Conservation (phyloP, 192 early-diverging fungal species). For the Coemansia guatemalensis region DNA sequence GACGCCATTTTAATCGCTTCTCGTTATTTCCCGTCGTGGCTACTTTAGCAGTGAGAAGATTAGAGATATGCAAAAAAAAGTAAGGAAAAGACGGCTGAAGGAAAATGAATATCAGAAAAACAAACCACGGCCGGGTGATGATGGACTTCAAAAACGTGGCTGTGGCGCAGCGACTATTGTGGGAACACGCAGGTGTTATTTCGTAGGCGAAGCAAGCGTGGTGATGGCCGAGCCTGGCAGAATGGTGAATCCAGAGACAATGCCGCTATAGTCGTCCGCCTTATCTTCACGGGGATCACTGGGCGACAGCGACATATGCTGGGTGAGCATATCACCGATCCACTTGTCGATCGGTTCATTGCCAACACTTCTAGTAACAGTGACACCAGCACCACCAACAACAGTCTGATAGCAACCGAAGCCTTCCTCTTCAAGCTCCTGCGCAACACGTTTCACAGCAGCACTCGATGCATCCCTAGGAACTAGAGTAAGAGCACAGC, state of each 20-base stretch:
- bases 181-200: no score
- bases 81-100: not conserved
- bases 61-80: not conserved
- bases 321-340: conserved; percentile 7
- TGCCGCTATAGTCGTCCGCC: conserved; percentile 3
- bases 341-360: conserved; percentile 20
- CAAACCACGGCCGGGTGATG: no score
- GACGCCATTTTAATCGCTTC: no score
- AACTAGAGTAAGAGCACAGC: conserved; percentile 85
- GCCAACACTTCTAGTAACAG: conserved; percentile 24
- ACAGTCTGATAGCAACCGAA: conserved; percentile 71
- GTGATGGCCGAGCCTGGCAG: conserved; percentile 19
- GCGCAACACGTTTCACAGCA: conserved; percentile 45
- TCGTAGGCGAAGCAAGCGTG: conserved; percentile 9
- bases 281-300: not conserved
- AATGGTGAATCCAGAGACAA: conserved; percentile 19
- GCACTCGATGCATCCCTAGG: conserved; percentile 17
- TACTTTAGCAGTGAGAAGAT: no score
- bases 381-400: conserved; percentile 69
- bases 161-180: not conserved
- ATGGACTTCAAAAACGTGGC: not conserved
- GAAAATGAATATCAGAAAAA: not conserved
- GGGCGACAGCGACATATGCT: conserved; percentile 4
- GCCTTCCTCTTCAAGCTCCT: conserved; percentile 58
- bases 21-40: no score